Percentiles rank a stretch among this genome's conserved stretches.
Evolutionary conservation across 2,329 filamentous ascomycete genomes (phyloP).

Genomic region (Botrytis paeoniae): DNA sequence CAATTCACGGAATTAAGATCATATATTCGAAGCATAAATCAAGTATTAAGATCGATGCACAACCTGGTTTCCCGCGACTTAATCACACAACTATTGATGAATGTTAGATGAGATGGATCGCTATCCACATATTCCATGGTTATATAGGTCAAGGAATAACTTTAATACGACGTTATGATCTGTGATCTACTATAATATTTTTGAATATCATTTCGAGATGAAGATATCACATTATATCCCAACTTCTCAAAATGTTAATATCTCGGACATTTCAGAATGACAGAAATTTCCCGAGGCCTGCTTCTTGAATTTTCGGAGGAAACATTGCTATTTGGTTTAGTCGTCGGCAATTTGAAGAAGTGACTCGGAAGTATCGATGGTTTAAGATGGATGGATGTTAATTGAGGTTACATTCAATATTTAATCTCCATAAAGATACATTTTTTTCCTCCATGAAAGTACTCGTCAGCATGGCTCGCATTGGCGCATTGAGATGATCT

Average conservation of each 20-base stretch:
- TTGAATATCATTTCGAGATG: background rate
- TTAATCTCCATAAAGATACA: background rate
- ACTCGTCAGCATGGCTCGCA: background rate
- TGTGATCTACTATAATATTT: background rate
- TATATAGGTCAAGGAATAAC: background rate
- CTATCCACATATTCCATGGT: background rate
- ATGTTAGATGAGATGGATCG: background rate
- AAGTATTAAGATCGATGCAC: background rate
- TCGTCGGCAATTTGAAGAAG: constrained; percentile 2
- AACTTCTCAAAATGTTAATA: background rate
- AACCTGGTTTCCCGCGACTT: background rate
- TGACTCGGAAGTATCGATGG: background rate
- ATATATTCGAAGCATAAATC: constrained; percentile 2
- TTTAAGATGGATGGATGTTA: background rate
- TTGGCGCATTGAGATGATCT: background rate
- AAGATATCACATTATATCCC: background rate
- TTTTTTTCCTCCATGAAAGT: background rate
- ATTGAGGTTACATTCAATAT: background rate
- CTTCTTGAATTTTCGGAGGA: background rate
- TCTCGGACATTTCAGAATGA: background rate
- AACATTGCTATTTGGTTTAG: background rate
- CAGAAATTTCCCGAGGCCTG: background rate
- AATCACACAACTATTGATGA: background rate
- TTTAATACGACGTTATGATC: background rate
- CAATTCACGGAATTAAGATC: background rate